Evolutionary conservation across 345 rosid genomes (phyloP), one percentile per base, ranked within the genome.

Genomic region (Dovyalis caffra): DNA sequence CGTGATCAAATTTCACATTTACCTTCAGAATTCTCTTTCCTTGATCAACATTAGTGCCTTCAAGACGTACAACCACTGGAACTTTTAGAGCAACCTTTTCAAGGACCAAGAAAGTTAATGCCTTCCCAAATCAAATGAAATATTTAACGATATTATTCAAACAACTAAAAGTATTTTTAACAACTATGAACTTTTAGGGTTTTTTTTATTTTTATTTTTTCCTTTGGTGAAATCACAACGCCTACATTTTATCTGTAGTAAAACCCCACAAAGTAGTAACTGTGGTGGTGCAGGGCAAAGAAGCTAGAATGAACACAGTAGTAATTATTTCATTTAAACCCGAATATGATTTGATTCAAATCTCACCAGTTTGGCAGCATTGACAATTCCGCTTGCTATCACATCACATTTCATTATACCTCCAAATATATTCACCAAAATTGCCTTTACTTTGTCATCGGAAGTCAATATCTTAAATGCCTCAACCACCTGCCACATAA

Each of bases 401-500:
- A 96, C 95, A 82, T 96, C 99, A 77, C 99, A 96, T 78, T 89
- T 92, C 99, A 96, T 96, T 69, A 96, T 96, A 70, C 99, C 99
- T 51, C 99, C 99, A 66, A 96, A 96, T 77, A 96, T 96, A 85
- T 96, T 96, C 68, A 96, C 99, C 85, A 96, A 85, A 53, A 96
- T 96, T 78, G 98, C 97, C 86, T 93, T 96, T 74, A 96, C 99
- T 86, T 96, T 96, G 3, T 91, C 97, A 80, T 96, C 99, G 32
- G 99, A 93, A 47, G 99, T 96, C 87, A 96, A 73, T 29, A 96
- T 96, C 81, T 96, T 96, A 82, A 96, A 96, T 56, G 99, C 99
- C 85, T 96, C 99, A 40, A 96, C 95, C 84, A 96, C 98, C 99
- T 96, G 83, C 33, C 57, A 63, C 77, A 73, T 38, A 53, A n/a